These are phyloP conservation scores for Solanum stenotomum DNA, from an alignment of 257 asterid genomes.

Conservation along the genomic window DNA sequence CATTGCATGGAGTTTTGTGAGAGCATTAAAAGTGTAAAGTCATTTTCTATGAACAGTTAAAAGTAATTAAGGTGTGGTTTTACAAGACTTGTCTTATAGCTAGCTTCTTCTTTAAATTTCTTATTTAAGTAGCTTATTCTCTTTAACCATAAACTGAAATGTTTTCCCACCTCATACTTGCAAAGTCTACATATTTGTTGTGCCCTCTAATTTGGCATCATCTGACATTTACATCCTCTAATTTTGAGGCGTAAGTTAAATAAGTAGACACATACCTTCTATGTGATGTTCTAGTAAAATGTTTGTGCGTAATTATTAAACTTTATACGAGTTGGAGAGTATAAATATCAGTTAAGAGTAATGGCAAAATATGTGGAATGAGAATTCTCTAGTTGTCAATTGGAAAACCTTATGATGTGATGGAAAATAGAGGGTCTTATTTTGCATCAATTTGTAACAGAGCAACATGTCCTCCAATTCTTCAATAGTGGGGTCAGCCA, in stretches of 20 bases:
- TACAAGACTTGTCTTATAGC: not conserved
- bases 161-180: not conserved
- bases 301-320: no score
- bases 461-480: not conserved
- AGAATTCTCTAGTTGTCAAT: not conserved
- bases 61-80: not conserved
- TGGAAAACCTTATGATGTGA: not conserved
- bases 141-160: not conserved
- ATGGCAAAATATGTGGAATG: not conserved
- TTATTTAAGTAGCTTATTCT: not conserved
- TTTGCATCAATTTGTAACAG: not conserved
- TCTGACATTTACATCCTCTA: no score
- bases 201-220: not conserved
- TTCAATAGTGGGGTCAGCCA: not conserved
- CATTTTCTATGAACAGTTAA: constrained; percentile 20
- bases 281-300: no score
- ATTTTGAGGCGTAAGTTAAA: accelerated
- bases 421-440: not conserved
- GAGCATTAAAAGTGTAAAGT: constrained; percentile 18
- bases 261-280: accelerated
- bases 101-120: not conserved
- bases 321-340: no score
- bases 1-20: constrained; percentile 24
- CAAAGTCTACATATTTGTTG: not conserved
- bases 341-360: no score